Evolutionary conservation across 2,329 filamentous ascomycete genomes (phyloP), one percentile per base, ranked within the genome.

Genomic region (Pseudogymnoascus sp.): DNA sequence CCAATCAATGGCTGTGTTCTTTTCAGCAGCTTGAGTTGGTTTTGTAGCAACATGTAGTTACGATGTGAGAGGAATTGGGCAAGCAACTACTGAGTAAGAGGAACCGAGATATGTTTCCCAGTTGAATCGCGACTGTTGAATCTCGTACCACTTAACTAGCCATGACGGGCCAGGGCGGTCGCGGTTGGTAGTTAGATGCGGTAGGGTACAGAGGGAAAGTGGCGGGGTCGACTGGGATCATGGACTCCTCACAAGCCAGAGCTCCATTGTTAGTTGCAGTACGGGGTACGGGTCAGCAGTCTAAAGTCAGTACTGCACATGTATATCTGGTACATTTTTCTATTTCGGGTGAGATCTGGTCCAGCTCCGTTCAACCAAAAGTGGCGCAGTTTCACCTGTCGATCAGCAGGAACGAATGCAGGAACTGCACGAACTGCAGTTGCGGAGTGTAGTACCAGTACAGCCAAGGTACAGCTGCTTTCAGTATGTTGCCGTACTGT

Each of bases 121-220:
- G 47, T 32, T 54, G 47, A 54, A 54, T 54, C 47, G 47, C 47
- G 47, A 54, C 47, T 6, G 28, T 54, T 32, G 47, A 32, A 54
- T 54, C 47, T 54, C 47, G 47, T 54, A 54, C 47, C 47, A 54
- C 18, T 18, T n/a, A n/a, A 18, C 1, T 2, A 32, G 47, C 28
- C 47, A 54, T 54, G 47, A 54, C 28, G 47, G 47, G 47, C 47
- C 47, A 54, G 47, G 47, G 25, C 47, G 28, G 28, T 54, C 47
- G 18, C 28, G 28, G 28, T 25, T 25, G 22, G 25, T 54, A 54
- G 6, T 39, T 20, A 20, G 16, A n/a, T 9, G 8, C n/a, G 41
- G 22, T 20, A 50, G 47, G 28, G 47, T 54, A 54, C 18, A 54
- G 47, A 6, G 11, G 47, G 47, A 30, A 54, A 54, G 47, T 54